A percentile compares a stretch with the other conserved stretches of the same genome.
phyloP scores from a whole-genome alignment of 805 yeast species.

The Ogataea paradorogensis region DNA sequence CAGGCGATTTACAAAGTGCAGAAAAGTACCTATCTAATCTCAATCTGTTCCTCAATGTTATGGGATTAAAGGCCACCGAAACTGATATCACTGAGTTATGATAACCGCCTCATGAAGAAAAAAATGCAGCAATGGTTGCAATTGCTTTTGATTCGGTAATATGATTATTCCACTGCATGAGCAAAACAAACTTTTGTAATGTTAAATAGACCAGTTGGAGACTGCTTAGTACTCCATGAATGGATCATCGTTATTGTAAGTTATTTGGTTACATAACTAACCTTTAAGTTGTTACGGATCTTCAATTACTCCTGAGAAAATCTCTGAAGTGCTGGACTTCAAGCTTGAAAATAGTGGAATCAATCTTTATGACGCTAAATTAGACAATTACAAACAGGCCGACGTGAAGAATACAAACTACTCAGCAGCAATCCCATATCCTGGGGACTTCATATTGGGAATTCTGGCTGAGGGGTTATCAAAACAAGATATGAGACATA shows the following conservation, averaged over 20 bases:
- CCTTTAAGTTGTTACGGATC: constrained; percentile 19
- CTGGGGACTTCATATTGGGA: constrained; percentile 7
- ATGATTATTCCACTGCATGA: background rate
- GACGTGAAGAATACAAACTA: constrained; percentile 15
- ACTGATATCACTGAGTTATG: constrained; percentile 78
- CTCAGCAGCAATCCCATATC: constrained; percentile 14
- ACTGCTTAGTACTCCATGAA: constrained; percentile 1
- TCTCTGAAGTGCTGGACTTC: constrained; percentile 15
- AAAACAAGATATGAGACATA: constrained; percentile 12
- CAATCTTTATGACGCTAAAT: constrained; percentile 10
- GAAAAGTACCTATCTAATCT: constrained; percentile 64
- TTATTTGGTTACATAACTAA: background rate
- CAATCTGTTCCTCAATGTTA: constrained; percentile 89
- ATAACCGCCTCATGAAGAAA: constrained; percentile 7
- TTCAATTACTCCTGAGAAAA: constrained; percentile 11
- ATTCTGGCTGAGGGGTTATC: constrained; percentile 13
- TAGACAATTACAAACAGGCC: constrained; percentile 12
- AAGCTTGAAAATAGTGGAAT: constrained; percentile 5
- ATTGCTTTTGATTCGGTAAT: constrained; percentile 2
- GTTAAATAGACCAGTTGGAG: background rate
- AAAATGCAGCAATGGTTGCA: constrained; percentile 2
- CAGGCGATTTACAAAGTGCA: constrained; percentile 44
- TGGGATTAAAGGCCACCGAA: constrained; percentile 92
- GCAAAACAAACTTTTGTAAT: constrained; percentile 1
- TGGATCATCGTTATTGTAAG: constrained; percentile 12